These are phyloP conservation scores for Naganishia sp. DNA, from an alignment of 1,284 basidiomycete genomes.

Conservation along the genomic window DNA sequence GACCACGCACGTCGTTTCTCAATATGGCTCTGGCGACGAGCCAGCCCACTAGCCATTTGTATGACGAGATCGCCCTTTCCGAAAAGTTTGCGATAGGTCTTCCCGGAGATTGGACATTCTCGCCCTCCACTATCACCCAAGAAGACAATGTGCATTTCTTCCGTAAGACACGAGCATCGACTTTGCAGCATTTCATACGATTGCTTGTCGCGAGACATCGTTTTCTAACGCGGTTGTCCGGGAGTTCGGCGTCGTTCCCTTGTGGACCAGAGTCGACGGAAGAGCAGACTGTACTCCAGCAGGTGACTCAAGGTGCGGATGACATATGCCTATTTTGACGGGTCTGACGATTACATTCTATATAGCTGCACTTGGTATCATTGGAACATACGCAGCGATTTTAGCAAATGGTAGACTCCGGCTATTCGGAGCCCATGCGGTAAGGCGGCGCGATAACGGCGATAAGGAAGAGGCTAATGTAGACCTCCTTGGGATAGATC, in stretches of 20 bases:
- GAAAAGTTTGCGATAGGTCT: slow-evolving; percentile 40
- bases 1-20: slow-evolving; percentile 31
- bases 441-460: slow-evolving; percentile 25
- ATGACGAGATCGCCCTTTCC: slow-evolving; percentile 40
- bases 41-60: slow-evolving; percentile 31
- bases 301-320: slow-evolving; percentile 39
- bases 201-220: slow-evolving; percentile 40
- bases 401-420: slow-evolving; percentile 41
- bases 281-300: slow-evolving; percentile 34
- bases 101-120: slow-evolving; percentile 43
- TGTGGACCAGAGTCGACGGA: slow-evolving; percentile 9
- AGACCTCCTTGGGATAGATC: slow-evolving; percentile 32
- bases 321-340: neutral
- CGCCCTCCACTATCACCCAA: slow-evolving; percentile 40
- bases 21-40: slow-evolving; percentile 34
- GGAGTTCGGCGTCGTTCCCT: slow-evolving; percentile 12
- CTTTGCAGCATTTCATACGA: slow-evolving; percentile 41
- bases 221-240: slow-evolving; percentile 38
- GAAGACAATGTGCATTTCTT: slow-evolving; percentile 44
- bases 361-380: slow-evolving; percentile 39
- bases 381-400: slow-evolving; percentile 44
- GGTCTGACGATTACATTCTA: neutral
- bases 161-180: slow-evolving; percentile 43
- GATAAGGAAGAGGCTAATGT: neutral
- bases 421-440: slow-evolving; percentile 44